These are phyloP conservation scores for Amanita subjunquillea DNA, from an alignment of 768 basidiomycete species.

Conservation along the genomic window DNA sequence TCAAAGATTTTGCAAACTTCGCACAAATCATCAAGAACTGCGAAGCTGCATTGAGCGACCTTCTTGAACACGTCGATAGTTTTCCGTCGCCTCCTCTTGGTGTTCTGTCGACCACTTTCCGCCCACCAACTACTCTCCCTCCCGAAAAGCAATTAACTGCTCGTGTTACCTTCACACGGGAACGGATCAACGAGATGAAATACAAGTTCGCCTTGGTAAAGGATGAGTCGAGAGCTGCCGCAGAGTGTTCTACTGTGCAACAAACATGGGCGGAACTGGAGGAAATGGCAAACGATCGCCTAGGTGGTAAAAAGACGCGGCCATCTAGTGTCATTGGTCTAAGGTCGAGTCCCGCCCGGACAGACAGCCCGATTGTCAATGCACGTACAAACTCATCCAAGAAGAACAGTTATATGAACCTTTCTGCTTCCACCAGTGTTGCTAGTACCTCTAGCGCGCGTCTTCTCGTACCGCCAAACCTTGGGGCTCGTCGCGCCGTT, in stretches of 20 bases:
- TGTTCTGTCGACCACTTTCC: slow-evolving; percentile 39
- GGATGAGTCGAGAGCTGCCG: slow-evolving; percentile 48
- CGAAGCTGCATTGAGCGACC: slow-evolving; percentile 72
- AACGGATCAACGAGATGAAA: slow-evolving; percentile 36
- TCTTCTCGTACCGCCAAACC: slow-evolving; percentile 35
- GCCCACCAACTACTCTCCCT: slow-evolving; percentile 26
- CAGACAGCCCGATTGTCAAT: slow-evolving; percentile 36
- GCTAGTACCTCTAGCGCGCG: slow-evolving; percentile 18
- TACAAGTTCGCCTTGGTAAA: slow-evolving; percentile 29
- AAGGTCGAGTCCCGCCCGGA: slow-evolving; percentile 45
- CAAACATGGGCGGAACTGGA: slow-evolving; percentile 78
- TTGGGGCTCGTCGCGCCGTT: slow-evolving; percentile 35
- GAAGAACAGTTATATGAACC: slow-evolving; percentile 24
- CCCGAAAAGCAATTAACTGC: slow-evolving; percentile 61
- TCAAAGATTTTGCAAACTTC: slow-evolving; percentile 49
- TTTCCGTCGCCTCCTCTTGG: slow-evolving; percentile 55
- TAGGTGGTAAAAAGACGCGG: slow-evolving; percentile 52
- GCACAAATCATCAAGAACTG: slow-evolving; percentile 39
- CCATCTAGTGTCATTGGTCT: slow-evolving; percentile 57
- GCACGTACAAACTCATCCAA: slow-evolving; percentile 18
- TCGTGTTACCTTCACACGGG: slow-evolving; percentile 55
- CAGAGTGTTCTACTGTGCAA: slow-evolving; percentile 54
- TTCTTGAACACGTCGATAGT: slow-evolving; percentile 80
- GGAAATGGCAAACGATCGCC: slow-evolving; percentile 68
- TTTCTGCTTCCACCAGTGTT: slow-evolving; percentile 17